phyloP scores from a whole-genome alignment of 2,329 filamentous ascomycete genomes.

The Domatiomyces catenatus region DNA sequence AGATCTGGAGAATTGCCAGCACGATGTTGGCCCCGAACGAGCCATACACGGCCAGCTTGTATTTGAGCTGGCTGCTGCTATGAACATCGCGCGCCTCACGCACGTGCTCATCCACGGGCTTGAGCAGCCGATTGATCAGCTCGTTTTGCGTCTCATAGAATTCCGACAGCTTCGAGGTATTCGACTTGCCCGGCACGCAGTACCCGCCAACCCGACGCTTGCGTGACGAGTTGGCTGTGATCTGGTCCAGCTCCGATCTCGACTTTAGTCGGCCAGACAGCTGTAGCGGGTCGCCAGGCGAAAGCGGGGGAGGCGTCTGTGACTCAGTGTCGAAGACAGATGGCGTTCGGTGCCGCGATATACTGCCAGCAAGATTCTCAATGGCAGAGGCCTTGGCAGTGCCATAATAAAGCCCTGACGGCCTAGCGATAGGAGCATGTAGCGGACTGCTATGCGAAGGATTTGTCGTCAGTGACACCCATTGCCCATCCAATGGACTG shows the following conservation, averaged over 20 bases:
- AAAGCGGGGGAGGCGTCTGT: conserved; percentile 41
- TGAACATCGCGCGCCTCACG: conserved; percentile 66
- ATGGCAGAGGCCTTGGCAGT: conserved; percentile 14
- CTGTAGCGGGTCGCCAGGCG: conserved; percentile 64
- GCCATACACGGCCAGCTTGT: conserved; percentile 46
- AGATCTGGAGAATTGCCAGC: conserved; percentile 69
- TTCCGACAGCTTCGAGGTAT: conserved; percentile 46
- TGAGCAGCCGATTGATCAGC: conserved; percentile 80
- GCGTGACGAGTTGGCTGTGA: conserved; percentile 64
- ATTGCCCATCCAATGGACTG: neutral
- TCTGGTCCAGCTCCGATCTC: conserved; percentile 56
- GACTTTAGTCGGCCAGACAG: conserved; percentile 66
- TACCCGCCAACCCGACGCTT: conserved; percentile 44
- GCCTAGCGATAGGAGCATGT: neutral
- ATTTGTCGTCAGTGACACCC: neutral
- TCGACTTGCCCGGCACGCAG: conserved; percentile 22
- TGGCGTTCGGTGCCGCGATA: conserved; percentile 13
- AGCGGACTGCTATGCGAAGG: neutral
- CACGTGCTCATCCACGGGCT: conserved; percentile 81
- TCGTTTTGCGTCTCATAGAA: conserved; percentile 91
- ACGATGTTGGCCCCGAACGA: conserved; percentile 66
- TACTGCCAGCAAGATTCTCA: conserved; percentile 6
- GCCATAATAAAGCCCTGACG: conserved; percentile 3
- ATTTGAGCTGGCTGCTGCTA: conserved; percentile 59
- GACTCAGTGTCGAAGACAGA: conserved; percentile 30